Base-by-base conservation (phyloP, 2,329 filamentous ascomycete species). In the Aspergillus quadricinctus region DNA sequence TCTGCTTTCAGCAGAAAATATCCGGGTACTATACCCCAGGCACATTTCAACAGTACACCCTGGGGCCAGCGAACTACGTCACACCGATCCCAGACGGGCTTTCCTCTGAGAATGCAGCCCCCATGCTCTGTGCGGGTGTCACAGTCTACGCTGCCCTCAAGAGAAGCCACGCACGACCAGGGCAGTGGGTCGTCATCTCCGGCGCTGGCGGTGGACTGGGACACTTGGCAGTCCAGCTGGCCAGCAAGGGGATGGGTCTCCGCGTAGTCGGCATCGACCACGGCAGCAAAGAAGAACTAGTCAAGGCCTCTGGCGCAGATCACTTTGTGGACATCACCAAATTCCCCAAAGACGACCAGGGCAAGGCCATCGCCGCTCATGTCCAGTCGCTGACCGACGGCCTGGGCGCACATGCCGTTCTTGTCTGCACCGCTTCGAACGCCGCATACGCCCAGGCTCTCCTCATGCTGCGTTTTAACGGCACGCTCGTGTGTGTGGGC, bases 1-100 rank as follows among this genome's bases (percentile, higher is more conserved):
- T 78, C 41, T 86, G 83, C 70, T 74, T 78, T 61, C 80, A 82
- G 45, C 76, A 78, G 57, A 83, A 82, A 66, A 69, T 89, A 50
- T 85, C 81, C 0, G 87, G 87, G 4, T 89, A 88, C 73, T 87
- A 84, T 68, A 84, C 81, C 0, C 86, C 86, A 0, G 87, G 87
- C 40, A 89, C 86, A n/a, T 89, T 89, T 68, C 87, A 89, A 68
- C 85, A 88, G 72, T 89, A 88, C 65, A 81, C 81, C 19, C 67
- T 87, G 17, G 81, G 80, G 0, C 83, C 84, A 9, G 86, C 86
- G 3, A 81, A 82, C 72, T 89, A 89, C 68, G 86, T 88, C 2
- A 89, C 87, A 0, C 85, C 85, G 1, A 88, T 89, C 62, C 87
- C 87, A 2, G 85, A 87, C 4, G 73, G 69, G 3, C 72, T 89